A percentile compares a stretch with the other conserved stretches of the same genome.
Conservation (phyloP, 371 early-diverging fungal genomes). For the Umbelopsis sp. region DNA sequence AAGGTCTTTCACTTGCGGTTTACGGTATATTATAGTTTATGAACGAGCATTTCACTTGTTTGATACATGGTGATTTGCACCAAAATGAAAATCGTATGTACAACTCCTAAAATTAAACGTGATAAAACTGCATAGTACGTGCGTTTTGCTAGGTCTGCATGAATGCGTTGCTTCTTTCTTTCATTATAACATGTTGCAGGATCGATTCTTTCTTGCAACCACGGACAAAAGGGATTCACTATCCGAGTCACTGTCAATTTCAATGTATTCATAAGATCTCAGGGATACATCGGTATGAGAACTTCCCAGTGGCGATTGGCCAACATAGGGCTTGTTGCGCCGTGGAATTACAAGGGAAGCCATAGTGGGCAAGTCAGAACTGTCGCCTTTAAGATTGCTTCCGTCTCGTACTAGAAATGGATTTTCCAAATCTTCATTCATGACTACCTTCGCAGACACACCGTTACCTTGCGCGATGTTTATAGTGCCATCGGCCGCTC, state of each 20-base stretch:
- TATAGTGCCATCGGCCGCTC: background rate
- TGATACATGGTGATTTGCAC: background rate
- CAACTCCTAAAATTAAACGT: background rate
- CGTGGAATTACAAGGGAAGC: background rate
- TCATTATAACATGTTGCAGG: background rate
- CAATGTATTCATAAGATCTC: background rate
- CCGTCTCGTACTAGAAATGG: background rate
- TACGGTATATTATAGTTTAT: background rate
- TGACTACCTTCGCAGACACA: background rate
- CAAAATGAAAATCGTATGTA: background rate
- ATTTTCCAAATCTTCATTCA: background rate
- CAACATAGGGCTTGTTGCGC: background rate
- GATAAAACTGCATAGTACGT: too few relatives aligned
- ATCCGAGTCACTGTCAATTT: slow-evolving; percentile 8
- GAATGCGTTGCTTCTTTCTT: background rate
- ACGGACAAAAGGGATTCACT: background rate
- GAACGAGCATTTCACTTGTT: background rate
- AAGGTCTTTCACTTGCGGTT: background rate
- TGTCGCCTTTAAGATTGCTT: background rate
- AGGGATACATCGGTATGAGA: background rate
- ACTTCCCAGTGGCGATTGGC: background rate
- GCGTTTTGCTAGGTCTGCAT: background rate
- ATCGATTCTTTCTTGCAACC: background rate
- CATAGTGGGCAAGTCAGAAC: background rate
- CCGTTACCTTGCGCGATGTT: background rate